phyloP scores from a whole-genome alignment of 2,329 filamentous ascomycete species.

The Colletotrichum tabaci region DNA sequence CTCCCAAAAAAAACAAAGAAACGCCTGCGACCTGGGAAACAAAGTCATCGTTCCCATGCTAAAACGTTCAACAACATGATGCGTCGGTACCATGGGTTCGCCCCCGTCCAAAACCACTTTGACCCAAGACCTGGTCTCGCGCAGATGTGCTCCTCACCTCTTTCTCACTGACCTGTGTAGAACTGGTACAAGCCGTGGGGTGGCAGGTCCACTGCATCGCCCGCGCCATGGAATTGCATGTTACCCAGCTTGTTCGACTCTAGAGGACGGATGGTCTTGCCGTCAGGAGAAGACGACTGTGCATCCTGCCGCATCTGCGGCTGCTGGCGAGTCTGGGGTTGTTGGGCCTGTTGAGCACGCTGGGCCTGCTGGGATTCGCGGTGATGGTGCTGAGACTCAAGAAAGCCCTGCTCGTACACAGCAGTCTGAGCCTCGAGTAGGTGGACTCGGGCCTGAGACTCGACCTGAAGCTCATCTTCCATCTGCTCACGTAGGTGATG shows the following conservation, averaged over 20 bases:
- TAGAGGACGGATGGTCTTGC: slow-evolving; percentile 34
- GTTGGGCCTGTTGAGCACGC: slow-evolving; percentile 4
- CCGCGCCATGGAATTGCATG: slow-evolving; percentile 43
- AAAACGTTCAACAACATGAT: slow-evolving; percentile 15
- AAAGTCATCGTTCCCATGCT: neutral
- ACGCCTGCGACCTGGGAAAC: neutral
- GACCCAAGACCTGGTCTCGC: neutral
- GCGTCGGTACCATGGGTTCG: neutral
- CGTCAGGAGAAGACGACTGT: slow-evolving; percentile 12
- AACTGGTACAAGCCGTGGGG: slow-evolving; percentile 23
- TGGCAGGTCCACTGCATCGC: slow-evolving; percentile 6
- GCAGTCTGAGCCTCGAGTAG: neutral
- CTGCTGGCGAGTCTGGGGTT: slow-evolving; percentile 10
- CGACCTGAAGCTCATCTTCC: neutral
- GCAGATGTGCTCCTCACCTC: neutral
- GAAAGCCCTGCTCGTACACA: neutral
- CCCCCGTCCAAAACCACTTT: neutral
- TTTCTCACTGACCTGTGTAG: neutral
- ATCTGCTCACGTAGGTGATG: neutral
- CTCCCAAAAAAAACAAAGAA: neutral
- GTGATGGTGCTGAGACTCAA: neutral
- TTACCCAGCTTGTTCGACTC: slow-evolving; percentile 40
- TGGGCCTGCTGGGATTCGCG: neutral
- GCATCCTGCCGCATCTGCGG: slow-evolving; percentile 13
- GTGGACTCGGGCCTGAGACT: neutral